Base-by-base conservation (phyloP, 495 filamentous ascomycete genomes). In the Durotheca rogersii region DNA sequence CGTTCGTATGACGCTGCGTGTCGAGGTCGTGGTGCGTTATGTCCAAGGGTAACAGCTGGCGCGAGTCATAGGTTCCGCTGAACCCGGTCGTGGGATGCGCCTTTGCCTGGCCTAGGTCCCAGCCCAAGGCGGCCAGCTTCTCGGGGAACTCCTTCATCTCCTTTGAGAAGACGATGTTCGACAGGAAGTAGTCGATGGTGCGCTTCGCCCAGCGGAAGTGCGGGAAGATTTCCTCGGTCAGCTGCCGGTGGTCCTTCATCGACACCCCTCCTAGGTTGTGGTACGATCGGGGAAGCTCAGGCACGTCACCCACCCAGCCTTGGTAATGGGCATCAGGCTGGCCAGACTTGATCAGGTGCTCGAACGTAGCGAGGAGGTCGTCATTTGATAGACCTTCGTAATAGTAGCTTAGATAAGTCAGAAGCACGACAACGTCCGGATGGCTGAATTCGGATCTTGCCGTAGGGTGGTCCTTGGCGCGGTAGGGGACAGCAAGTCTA, bases 331-430 rank as follows among this genome's bases (percentile, higher is more conserved):
- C 46, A 6, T 66, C 55, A 0, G 81, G 76, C 25, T 85, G 74
- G 41, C 87, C 81, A 0, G 77, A 79, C 29, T 69, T 69, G 1
- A 72, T 32, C 0, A 90, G 71, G 29, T 73, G 68, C 1, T 65
- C 56, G 3, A 89, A 74, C 1, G 71, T 64, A 3, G 59, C 38
- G 4, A 65, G 67, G 0, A 89, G 60, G 4, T 89, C 75, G 0
- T 74, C 64, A 32, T 80, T 62, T 0, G 33, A 54, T 0, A 91
- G 72, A 2, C 86, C 85, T 0, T 67, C 64, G 44, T 89, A 86
- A 56, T 90, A 89, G 60, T 87, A 89, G 25, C 72, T 78, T 2
- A 89, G 63, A 17, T 71, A 84, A 0, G 87, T 89, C n/a, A 91
- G 58, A 4, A 82, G 47, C 15, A 90, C 83, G 23, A 76, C 72